Evolutionary conservation across 352 stramenopile species (phyloP).

Genomic region (Pythium insidiosum): DNA sequence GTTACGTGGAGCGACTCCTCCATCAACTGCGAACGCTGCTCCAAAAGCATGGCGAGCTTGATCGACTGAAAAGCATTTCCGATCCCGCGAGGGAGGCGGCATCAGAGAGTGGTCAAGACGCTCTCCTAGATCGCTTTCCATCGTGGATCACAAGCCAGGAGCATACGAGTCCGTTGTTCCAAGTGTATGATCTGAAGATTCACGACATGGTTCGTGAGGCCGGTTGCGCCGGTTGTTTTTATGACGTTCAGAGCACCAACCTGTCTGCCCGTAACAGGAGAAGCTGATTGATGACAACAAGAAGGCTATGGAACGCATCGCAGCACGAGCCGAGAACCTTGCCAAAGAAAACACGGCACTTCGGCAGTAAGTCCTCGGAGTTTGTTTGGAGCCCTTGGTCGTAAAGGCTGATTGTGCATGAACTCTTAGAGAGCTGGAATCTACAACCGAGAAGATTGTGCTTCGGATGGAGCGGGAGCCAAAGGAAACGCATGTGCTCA

Average conservation of each 20-base stretch:
- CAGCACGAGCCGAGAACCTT: slow-evolving; percentile 30
- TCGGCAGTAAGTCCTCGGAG: slow-evolving; percentile 33
- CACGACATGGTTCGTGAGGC: slow-evolving; percentile 17
- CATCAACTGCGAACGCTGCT: slow-evolving; percentile 47
- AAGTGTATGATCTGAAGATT: slow-evolving; percentile 77
- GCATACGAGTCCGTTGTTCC: slow-evolving; percentile 63
- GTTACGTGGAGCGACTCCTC: slow-evolving; percentile 60
- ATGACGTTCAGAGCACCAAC: too few species aligned
- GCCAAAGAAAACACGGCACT: slow-evolving; percentile 61
- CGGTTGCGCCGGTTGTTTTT: too few species aligned
- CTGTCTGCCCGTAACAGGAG: too few species aligned
- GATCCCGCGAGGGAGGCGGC: slow-evolving; percentile 21
- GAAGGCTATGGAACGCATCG: slow-evolving; percentile 47
- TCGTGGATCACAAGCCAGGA: slow-evolving; percentile 67
- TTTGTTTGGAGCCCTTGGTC: background rate
- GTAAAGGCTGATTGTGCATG: background rate
- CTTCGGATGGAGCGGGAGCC: slow-evolving; percentile 38
- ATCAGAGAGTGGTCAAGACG: slow-evolving; percentile 10
- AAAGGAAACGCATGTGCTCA: slow-evolving; percentile 17
- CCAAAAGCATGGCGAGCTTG: slow-evolving; percentile 61
- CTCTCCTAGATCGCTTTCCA: slow-evolving; percentile 16
- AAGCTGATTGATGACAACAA: slow-evolving; percentile 38
- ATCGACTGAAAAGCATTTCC: slow-evolving; percentile 51
- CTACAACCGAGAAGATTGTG: slow-evolving; percentile 41
- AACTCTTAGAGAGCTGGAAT: slow-evolving; percentile 46